A percentile compares a stretch with the other conserved stretches of the same genome.
Evolutionary conservation across 163 green algal genomes (phyloP).

Genomic region (Scenedesmus sp.): DNA sequence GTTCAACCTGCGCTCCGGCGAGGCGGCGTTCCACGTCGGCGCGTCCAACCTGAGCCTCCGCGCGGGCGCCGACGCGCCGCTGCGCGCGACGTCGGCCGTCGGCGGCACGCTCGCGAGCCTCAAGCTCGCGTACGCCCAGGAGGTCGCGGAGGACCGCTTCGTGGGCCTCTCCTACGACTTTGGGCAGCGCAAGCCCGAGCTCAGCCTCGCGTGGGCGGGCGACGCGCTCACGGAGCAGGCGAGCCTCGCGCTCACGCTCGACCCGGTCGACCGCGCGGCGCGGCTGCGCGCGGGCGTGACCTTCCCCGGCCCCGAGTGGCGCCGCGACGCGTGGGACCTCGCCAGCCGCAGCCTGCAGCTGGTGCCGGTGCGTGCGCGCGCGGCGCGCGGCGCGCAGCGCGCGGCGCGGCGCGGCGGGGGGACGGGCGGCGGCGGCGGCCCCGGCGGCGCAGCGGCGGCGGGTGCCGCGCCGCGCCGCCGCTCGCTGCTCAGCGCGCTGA

Average conservation of each 20-base stretch:
- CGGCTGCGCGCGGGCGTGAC: slow-evolving; percentile 51
- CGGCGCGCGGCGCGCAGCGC: no score
- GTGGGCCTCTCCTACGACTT: slow-evolving; percentile 54
- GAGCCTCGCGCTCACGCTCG: slow-evolving; percentile 51
- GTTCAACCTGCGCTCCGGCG: slow-evolving; percentile 45
- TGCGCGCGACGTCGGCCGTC: slow-evolving; percentile 25
- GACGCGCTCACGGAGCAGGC: slow-evolving; percentile 51
- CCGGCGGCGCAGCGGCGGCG: no score
- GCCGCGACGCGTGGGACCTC: slow-evolving; percentile 51
- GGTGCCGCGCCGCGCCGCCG: no score
- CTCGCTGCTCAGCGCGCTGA: no score
- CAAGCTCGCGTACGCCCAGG: slow-evolving; percentile 54
- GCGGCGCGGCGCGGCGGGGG: no score
- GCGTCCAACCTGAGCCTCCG: slow-evolving; percentile 53
- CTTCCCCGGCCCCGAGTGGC: slow-evolving; percentile 62
- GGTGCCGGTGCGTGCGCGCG: slow-evolving; percentile 58
- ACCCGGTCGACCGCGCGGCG: slow-evolving; percentile 56
- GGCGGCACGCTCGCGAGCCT: slow-evolving; percentile 49
- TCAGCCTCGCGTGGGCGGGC: slow-evolving; percentile 56
- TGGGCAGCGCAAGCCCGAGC: slow-evolving; percentile 52
- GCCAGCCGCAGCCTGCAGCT: slow-evolving; percentile 56
- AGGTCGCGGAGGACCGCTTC: slow-evolving; percentile 41
- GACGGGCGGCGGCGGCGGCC: no score
- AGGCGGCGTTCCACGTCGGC: slow-evolving; percentile 49
- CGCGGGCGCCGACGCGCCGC: slow-evolving; percentile 53